Percentiles rank a stretch among this genome's conserved stretches.
Conservation (phyloP, 129 eudicot species). For the Oenanthe sinensis region DNA sequence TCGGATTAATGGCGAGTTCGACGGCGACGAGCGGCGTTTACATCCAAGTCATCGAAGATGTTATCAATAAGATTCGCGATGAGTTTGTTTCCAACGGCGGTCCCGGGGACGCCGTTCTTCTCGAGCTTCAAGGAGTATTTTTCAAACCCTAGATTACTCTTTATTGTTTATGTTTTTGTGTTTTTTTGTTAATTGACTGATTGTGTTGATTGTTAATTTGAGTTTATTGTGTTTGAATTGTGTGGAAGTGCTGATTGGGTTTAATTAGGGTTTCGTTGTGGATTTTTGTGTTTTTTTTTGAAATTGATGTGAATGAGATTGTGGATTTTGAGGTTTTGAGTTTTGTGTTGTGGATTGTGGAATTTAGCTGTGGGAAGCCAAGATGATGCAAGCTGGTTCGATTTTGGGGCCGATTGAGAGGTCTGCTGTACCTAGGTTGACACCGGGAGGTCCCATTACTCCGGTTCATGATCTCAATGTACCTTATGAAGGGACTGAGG, state of each 20-base stretch:
- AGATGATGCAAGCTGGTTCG: constrained; percentile 94
- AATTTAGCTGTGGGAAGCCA: constrained; percentile 77
- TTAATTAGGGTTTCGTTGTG: not conserved
- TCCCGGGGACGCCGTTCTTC: constrained; percentile 72
- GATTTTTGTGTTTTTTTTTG: not conserved
- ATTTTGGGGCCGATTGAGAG: constrained; percentile 79
- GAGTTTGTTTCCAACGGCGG: constrained; percentile 67
- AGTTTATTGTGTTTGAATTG: not conserved
- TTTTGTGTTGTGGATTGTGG: constrained; percentile 13
- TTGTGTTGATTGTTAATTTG: not conserved
- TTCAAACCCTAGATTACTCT: not conserved
- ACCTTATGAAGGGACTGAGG: constrained; percentile 93
- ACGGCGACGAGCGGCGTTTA: constrained; percentile 58
- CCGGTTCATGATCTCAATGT: constrained; percentile 98
- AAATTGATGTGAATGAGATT: not conserved
- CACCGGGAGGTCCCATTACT: constrained; percentile 57
- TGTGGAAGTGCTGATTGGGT: not conserved
- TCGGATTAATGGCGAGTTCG: constrained; percentile 36
- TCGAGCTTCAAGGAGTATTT: constrained; percentile 71
- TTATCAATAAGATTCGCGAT: constrained; percentile 66
- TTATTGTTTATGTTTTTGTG: not conserved
- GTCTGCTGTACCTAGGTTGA: constrained; percentile 42
- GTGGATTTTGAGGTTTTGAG: not conserved
- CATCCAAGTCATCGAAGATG: constrained; percentile 80
- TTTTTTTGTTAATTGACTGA: not conserved